phyloP scores from a whole-genome alignment of 1,284 basidiomycete genomes.

The Inonotus obliquus region DNA sequence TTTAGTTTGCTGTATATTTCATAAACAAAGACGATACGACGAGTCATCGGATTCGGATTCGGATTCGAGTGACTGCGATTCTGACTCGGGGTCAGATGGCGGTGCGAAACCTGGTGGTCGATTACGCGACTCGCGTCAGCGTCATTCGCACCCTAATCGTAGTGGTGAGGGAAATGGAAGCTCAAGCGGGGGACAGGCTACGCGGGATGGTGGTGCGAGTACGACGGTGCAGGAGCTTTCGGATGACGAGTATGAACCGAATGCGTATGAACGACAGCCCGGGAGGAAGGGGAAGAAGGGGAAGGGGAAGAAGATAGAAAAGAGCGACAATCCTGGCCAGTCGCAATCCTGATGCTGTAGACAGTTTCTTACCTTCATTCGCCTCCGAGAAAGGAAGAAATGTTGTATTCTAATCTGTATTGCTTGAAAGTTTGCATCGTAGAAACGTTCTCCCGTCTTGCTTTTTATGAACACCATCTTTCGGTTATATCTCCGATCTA shows the following conservation, averaged over 20 bases:
- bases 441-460: neutral
- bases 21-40: constrained; percentile 72
- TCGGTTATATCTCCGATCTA: too few relatives aligned
- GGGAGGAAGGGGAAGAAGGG: constrained; percentile 24
- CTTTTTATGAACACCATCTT: too few relatives aligned
- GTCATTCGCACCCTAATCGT: constrained; percentile 20
- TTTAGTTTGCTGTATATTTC: constrained; percentile 86
- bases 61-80: constrained; percentile 36
- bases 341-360: neutral
- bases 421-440: too few relatives aligned
- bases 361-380: neutral
- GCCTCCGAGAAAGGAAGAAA: neutral
- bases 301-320: constrained; percentile 2
- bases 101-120: constrained; percentile 18
- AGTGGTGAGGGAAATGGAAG: constrained; percentile 21
- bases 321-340: neutral
- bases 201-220: constrained; percentile 23
- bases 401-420: neutral
- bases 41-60: constrained; percentile 68
- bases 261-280: constrained; percentile 55
- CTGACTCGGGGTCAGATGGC: constrained; percentile 38
- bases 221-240: constrained; percentile 32
- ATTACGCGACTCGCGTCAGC: neutral
- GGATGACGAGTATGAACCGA: constrained; percentile 35
- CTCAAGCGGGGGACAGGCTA: constrained; percentile 22